Conservation (phyloP, 768 basidiomycete genomes). For the Mrakia frigida region DNA sequence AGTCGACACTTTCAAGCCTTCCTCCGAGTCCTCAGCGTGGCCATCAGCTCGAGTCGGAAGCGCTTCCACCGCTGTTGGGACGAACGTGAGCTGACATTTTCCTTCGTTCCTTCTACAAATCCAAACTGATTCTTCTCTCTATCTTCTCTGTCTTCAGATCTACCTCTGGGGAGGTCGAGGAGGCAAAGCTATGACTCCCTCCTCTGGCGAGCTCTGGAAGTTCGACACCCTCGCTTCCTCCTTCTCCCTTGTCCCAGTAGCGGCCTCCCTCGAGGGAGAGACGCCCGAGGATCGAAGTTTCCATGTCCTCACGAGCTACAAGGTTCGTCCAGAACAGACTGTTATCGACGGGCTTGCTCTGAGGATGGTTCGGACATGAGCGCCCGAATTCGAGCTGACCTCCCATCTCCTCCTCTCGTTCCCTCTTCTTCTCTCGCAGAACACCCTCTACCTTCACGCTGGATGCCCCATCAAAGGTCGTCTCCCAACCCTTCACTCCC, state of each 20-base stretch:
- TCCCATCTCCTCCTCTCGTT: no score
- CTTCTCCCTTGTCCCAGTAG: conserved; percentile 23
- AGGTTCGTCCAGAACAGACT: no score
- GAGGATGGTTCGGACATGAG: not conserved
- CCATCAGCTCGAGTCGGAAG: conserved; percentile 41
- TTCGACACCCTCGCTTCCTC: conserved; percentile 4
- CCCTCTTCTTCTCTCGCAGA: conserved; percentile 34
- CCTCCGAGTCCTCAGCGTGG: not conserved
- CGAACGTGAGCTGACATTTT: conserved; percentile 23
- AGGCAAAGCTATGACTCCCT: conserved; percentile 44
- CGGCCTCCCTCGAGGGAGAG: conserved; percentile 33
- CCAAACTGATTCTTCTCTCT: not conserved
- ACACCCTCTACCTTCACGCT: conserved; percentile 47
- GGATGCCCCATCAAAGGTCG: conserved; percentile 48
- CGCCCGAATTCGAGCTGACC: not conserved
- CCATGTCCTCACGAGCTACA: conserved; percentile 43
- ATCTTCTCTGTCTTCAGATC: conserved; percentile 32
- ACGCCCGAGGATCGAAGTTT: conserved; percentile 45
- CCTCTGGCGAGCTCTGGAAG: conserved; percentile 16
- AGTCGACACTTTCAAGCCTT: conserved; percentile 10
- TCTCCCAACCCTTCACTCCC: conserved; percentile 44
- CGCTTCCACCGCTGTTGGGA: conserved; percentile 31
- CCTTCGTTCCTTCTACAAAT: not conserved
- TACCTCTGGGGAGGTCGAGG: conserved; percentile 53
- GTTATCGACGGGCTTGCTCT: no score